Base-by-base conservation (phyloP, 352 stramenopile species). In the Phytophthora hibernalis region DNA sequence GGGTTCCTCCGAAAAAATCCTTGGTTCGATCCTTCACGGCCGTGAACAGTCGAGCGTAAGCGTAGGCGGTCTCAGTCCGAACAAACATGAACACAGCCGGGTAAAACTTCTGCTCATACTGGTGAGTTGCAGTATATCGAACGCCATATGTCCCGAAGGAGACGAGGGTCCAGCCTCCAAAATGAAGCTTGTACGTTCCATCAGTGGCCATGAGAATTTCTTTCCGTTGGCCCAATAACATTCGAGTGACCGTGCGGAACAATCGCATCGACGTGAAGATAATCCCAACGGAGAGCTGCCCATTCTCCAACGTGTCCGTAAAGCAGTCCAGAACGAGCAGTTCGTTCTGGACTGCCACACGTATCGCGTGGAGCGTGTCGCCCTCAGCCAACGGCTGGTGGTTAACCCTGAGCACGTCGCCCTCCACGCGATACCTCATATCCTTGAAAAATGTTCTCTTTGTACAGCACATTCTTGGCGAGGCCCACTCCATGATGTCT, bases 131-230 rank as follows among this genome's bases (percentile, higher is more conserved):
- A 2, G 56, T 64, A 18, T 56, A 64, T 2, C 31, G 42, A 20
- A 54, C 11, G 8, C 54, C 18, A 26, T 11, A 49, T 6, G 56
- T 56, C 8, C 44, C 56, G 20, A 64, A 51, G 5, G 20, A 51
- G 1, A 64, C 35, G 3, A 64, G 22, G 5, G 16, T 43, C n/a
- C 45, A 64, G 1, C 55, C 55, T 2, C 44, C 44, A 42, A n/a
- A 54, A 43, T 64, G 21, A 42, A 60, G 22, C 12, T 60, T 60
- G 40, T 52, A 60, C 7, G 37, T 60, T 50, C 53, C 53, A 31
- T 60, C 40, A 1, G 53, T 60, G 7, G 28, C 53, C 4, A 24
- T 40, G 2, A 60, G n/a, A 11, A 51, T n/a, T 24, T 20, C 6
- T 16, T 11, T n/a, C 7, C 8, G 5, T 20, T 60, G 53, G 6